These are phyloP conservation scores for Solanum megistacrolobum DNA, from an alignment of 257 asterid species.

Conservation along the genomic window DNA sequence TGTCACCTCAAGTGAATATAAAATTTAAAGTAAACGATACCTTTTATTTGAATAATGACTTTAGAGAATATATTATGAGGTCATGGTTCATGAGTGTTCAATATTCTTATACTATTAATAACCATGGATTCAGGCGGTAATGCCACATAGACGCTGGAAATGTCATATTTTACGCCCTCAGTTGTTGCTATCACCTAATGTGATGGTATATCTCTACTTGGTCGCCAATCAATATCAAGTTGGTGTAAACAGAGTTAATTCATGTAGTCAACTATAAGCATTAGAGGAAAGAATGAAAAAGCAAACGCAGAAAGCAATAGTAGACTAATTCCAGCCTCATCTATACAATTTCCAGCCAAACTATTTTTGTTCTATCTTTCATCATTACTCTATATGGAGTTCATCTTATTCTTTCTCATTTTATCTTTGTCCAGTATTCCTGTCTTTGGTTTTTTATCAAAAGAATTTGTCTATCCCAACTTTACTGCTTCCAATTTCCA, in stretches of 20 bases:
- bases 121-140: neutral
- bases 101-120: neutral
- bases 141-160: constrained; percentile 10
- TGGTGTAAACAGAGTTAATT: neutral
- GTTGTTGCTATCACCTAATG: constrained; percentile 3
- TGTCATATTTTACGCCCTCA: constrained; percentile 5
- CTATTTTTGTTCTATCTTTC: constrained; percentile 8
- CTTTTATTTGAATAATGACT: constrained; percentile 5
- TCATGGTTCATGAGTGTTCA: constrained; percentile 15
- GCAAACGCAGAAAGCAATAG: constrained; percentile 12
- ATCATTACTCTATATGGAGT: constrained; percentile 2
- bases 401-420: constrained; percentile 17
- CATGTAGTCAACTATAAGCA: neutral
- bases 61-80: constrained; percentile 4
- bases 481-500: constrained; percentile 36
- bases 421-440: neutral
- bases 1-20: constrained; percentile 2
- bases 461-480: constrained; percentile 39
- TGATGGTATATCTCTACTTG: neutral
- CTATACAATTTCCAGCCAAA: neutral
- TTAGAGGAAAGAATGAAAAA: neutral
- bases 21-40: constrained; percentile 33
- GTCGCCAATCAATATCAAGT: constrained; percentile 21
- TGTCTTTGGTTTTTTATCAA: constrained; percentile 9
- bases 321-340: constrained; percentile 8